Conservation (phyloP, 2,329 filamentous ascomycete genomes). For the Colletotrichum tofieldiae region DNA sequence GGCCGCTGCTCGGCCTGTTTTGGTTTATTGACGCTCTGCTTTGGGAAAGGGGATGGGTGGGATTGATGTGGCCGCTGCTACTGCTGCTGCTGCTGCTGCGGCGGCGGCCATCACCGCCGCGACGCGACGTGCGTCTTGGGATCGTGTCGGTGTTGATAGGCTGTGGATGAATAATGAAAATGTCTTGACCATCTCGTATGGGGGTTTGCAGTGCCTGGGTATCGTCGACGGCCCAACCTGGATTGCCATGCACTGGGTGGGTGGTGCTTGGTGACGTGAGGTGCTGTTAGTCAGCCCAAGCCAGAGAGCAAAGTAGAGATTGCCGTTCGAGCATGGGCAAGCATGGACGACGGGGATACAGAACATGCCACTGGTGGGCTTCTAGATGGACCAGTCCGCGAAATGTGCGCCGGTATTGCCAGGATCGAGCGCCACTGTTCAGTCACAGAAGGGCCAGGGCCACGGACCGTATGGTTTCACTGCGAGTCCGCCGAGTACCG, state of each 20-base stretch:
- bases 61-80: not conserved
- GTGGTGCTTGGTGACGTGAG: not conserved
- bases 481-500: not conserved
- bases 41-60: not conserved
- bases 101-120: not conserved
- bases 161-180: conserved; percentile 11
- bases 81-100: not conserved
- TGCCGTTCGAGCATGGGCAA: not conserved
- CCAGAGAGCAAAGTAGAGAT: not conserved
- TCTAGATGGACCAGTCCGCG: not conserved
- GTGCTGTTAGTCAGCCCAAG: not conserved
- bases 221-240: not conserved
- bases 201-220: not conserved
- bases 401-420: not conserved
- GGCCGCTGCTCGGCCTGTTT: conserved; percentile 1
- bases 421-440: not conserved
- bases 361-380: not conserved
- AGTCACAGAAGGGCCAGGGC: not conserved
- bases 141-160: conserved; percentile 12
- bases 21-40: not conserved
- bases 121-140: not conserved
- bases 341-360: not conserved
- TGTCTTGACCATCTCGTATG: not conserved
- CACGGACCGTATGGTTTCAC: not conserved
- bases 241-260: not conserved